Conservation (phyloP, 352 stramenopile genomes). For the Phytophthora fragariaefolia region DNA sequence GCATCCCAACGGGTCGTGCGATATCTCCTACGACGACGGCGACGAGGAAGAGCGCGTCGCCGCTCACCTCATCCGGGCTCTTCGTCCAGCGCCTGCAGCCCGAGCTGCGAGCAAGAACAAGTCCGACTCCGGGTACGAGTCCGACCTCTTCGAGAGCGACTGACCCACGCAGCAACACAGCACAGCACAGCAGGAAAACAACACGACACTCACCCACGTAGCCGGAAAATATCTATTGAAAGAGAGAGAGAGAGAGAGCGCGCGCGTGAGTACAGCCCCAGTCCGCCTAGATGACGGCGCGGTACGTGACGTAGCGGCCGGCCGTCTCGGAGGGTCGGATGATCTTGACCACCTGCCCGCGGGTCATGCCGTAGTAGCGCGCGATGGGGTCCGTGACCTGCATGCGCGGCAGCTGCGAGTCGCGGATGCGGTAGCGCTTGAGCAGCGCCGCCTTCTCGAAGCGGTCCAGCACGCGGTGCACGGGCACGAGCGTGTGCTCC, state of each 20-base stretch:
- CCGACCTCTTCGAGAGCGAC: conserved; percentile 70
- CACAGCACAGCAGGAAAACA: background rate
- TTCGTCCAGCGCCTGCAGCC: conserved; percentile 6
- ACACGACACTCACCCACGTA: background rate
- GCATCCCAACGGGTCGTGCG: conserved; percentile 56
- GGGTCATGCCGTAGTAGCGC: conserved; percentile 96
- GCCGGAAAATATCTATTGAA: conserved; percentile 20
- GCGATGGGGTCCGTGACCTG: conserved; percentile 99
- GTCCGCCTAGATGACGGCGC: conserved; percentile 99
- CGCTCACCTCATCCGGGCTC: conserved; percentile 46
- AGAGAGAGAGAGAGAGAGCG: background rate
- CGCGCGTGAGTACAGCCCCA: too few species aligned
- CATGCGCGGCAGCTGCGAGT: conserved; percentile 99
- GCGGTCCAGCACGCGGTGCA: conserved; percentile 97
- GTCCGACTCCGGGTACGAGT: conserved; percentile 48
- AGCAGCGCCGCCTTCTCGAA: conserved; percentile 98
- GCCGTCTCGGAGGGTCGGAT: conserved; percentile 99
- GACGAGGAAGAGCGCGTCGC: conserved; percentile 68
- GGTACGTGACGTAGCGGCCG: conserved; percentile 99
- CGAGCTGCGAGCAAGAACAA: conserved; percentile 15
- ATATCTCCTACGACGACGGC: conserved; percentile 80
- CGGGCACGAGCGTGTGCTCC: conserved; percentile 98
- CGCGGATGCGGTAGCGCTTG: conserved; percentile 98
- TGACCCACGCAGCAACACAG: conserved; percentile 15
- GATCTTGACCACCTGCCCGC: conserved; percentile 99